phyloP scores from a whole-genome alignment of 2,329 filamentous ascomycete genomes.

The Madurella mycetomatis region DNA sequence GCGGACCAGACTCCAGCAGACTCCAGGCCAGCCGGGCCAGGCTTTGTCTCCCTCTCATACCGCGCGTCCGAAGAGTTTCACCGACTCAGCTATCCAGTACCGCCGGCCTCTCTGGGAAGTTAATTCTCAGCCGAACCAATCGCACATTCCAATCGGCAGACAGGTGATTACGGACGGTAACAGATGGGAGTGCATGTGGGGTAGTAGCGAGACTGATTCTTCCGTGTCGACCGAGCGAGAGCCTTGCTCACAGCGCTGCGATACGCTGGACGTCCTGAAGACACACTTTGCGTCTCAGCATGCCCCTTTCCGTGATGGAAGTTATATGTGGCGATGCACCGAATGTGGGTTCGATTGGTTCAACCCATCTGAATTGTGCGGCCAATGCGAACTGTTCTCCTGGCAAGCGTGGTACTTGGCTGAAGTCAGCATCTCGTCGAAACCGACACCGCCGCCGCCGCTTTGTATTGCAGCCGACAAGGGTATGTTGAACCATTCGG shows the following conservation, averaged over 20 bases:
- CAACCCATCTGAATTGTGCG: neutral
- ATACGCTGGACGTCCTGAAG: neutral
- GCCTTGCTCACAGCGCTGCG: conserved; percentile 2
- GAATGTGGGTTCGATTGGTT: conserved; percentile 3
- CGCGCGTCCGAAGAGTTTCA: no score
- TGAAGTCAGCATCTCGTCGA: conserved; percentile 3
- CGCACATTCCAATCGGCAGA: conserved; percentile 9
- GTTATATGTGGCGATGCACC: conserved; percentile 11
- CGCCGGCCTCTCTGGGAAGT: neutral
- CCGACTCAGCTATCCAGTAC: no score
- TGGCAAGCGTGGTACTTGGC: conserved; percentile 28
- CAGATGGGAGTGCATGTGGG: conserved; percentile 14
- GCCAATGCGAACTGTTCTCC: neutral
- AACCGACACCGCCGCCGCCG: conserved; percentile 8
- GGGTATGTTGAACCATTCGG: neutral
- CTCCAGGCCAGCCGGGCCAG: no score
- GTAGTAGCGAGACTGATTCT: neutral
- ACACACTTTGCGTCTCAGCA: conserved; percentile 7
- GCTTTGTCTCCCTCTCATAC: no score
- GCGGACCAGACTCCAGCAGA: no score
- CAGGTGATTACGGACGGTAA: neutral
- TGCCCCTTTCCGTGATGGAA: neutral
- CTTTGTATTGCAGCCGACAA: conserved; percentile 5
- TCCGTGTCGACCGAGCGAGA: neutral
- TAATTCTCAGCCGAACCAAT: neutral